A percentile compares a stretch with the other conserved stretches of the same genome.
These are phyloP conservation scores for Penstemon newberryi DNA, from an alignment of 257 asterid species.

Conservation along the genomic window DNA sequence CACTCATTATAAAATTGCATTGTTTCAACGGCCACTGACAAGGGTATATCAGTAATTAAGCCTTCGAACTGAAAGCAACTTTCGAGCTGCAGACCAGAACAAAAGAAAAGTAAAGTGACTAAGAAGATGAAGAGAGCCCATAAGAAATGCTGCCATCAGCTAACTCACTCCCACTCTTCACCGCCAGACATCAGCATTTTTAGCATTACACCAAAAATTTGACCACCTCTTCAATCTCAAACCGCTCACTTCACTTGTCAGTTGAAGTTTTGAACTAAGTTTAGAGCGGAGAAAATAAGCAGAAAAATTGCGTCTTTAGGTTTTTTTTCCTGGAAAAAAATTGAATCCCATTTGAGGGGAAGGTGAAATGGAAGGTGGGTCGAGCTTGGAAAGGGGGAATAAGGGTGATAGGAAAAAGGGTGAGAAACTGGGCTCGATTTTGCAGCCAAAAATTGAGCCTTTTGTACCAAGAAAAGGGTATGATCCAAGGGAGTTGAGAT, in stretches of 20 bases:
- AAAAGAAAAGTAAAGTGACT: not conserved
- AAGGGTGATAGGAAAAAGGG: slow-evolving; percentile 48
- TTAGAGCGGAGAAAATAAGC: slow-evolving; percentile 17
- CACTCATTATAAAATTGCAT: slow-evolving; percentile 17
- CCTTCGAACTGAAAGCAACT: slow-evolving; percentile 30
- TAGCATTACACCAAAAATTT: not conserved
- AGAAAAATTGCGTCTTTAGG: slow-evolving; percentile 17
- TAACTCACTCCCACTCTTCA: slow-evolving; percentile 29
- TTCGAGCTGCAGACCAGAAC: slow-evolving; percentile 38
- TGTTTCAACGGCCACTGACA: slow-evolving; percentile 51
- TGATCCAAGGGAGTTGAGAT: slow-evolving; percentile 86
- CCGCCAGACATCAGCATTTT: not conserved
- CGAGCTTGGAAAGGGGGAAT: slow-evolving; percentile 47
- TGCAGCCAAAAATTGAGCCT: slow-evolving; percentile 66
- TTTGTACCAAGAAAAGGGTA: slow-evolving; percentile 67
- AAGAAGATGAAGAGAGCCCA: not conserved
- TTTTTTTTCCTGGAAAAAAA: slow-evolving; percentile 13
- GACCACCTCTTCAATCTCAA: slow-evolving; percentile 13
- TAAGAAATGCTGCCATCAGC: slow-evolving; percentile 37
- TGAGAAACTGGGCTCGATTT: slow-evolving; percentile 46
- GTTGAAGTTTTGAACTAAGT: slow-evolving; percentile 1
- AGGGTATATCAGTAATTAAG: slow-evolving; percentile 37
- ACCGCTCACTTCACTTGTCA: slow-evolving; percentile 19
- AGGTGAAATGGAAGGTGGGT: slow-evolving; percentile 75
- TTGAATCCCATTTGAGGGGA: slow-evolving; percentile 39